Base-by-base conservation (phyloP, 192 early-diverging fungal species). In the Backusella liffmaniae region DNA sequence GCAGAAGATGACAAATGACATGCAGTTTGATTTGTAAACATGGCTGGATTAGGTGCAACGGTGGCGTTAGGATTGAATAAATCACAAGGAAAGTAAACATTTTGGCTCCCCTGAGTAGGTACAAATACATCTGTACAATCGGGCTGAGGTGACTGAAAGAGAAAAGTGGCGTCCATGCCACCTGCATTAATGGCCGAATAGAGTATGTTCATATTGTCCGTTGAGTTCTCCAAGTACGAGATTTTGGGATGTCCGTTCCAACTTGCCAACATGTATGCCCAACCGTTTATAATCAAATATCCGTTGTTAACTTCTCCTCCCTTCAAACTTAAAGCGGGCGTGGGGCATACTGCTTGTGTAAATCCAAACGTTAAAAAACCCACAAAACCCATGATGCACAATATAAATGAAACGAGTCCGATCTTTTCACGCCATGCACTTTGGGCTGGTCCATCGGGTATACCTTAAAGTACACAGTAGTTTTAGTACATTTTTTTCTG, bases 341-440 rank as follows among this genome's bases (percentile, higher is more conserved):
- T 69, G 23, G 78, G 76, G 46, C 88, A 94, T 10, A 94, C 80
- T 36, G 87, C 88, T 77, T 90, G 85, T 67, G 90, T 87, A 76
- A 94, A 85, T 23, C 93, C 95, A 78, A 98, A 96, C 4, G 94
- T 96, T 75, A 96, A 76, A 80, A 98, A 96, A 9, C 93, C 95
- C 53, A 96, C 88, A 21, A 75, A 76, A 3, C 73, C 75, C 88
- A 94, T 94, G 69, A 95, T 84, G 1, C 91, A 9, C 7, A 93
- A 36, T 72, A 96, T 96, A 71, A 96, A 86, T 21, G 88, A 89
- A 37, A 95, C 92, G 21, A 98, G 84, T 0, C 92, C 93, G 70
- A 98, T 91, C 80, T 98, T 98, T 84, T 98, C 96, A 77, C 95
- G 89, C 90, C 92, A 98, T 30, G 96, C 96, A 73, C 79, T 80